A percentile compares a stretch with the other conserved stretches of the same genome.
Conservation (phyloP, 2,329 filamentous ascomycete genomes). For the Blumeria graminis region DNA sequence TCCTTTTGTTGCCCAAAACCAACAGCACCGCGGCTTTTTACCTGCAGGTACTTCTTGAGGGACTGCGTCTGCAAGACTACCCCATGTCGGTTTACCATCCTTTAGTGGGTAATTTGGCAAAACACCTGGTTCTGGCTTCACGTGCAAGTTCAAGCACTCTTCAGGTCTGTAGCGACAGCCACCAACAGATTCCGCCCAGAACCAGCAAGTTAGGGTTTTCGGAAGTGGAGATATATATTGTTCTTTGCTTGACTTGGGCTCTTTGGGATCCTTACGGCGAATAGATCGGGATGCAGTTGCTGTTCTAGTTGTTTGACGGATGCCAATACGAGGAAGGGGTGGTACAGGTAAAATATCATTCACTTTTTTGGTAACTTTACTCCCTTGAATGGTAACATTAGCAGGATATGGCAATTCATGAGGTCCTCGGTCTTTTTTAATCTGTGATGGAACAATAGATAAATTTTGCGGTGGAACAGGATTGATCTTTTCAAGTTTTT, state of each 20-base stretch:
- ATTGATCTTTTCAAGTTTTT: background rate
- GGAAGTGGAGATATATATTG: background rate
- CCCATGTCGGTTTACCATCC: slow-evolving; percentile 2
- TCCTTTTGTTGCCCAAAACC: slow-evolving; percentile 1
- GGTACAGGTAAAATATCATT: background rate
- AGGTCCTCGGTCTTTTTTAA: background rate
- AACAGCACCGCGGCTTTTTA: background rate
- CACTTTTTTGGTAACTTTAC: background rate
- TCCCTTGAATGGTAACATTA: background rate
- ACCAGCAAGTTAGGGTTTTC: background rate
- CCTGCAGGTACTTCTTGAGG: background rate
- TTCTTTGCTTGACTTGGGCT: background rate
- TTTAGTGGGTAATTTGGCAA: slow-evolving; percentile 1
- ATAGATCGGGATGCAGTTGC: background rate
- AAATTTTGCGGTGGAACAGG: background rate
- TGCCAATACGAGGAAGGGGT: background rate
- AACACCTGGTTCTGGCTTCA: background rate
- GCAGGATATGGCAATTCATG: background rate
- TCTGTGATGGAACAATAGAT: background rate
- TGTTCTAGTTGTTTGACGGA: background rate
- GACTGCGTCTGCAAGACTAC: background rate
- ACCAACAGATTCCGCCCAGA: background rate
- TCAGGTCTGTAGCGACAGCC: slow-evolving; percentile 1
- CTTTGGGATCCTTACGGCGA: background rate
- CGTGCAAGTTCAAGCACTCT: slow-evolving; percentile 2